Evolutionary conservation across 257 asterid species (phyloP), one percentile per base, ranked within the genome.

Genomic region (Leptodermis oblonga): DNA sequence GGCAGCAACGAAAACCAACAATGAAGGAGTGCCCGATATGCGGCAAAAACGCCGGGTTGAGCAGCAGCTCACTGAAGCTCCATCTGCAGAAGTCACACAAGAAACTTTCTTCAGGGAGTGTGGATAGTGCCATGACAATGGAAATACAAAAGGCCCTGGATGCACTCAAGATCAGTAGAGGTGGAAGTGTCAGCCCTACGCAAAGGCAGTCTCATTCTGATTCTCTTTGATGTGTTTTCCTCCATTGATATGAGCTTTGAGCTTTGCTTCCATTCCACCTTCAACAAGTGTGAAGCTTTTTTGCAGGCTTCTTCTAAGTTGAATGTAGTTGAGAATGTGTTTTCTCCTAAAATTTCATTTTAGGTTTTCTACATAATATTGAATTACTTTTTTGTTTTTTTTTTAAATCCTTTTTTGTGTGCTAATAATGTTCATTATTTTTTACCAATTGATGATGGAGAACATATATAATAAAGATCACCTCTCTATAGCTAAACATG

Each of bases 11-110:
- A 30, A 82, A 84, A 60, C 99, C 99, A 65, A 71, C 74, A 62
- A 94, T 94, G 95, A 94, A 91, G 80, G 95, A 89, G 4, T 94
- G 99, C 67, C 96, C 99, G 3, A 91, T 94, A 55, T 94, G 99
- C 58, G 99, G 97, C 20, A 91, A 91, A 79, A 90, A 87, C 58
- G 95, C 99, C 25, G 99, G 99, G 33, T 71, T 94, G 75, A 94
- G 99, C 85, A 94, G 99, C 86, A 87, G 96, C 82, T 94, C 99
- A 0, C 77, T 94, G 84, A 94, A 94, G 72, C 97, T 94, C 67
- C 99, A 94, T 78, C 71, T 94, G 79, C 99, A 94, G 80, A 94
- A 94, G 76, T 82, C 88, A 5, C 99, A 94, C 86, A 89, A 83
- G 84, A 91, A 89, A 54, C 74, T 94, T 20, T 94, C 99, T 23